These are phyloP conservation scores for Diaporthe vexans DNA, from an alignment of 2,329 filamentous ascomycete species.

Conservation along the genomic window DNA sequence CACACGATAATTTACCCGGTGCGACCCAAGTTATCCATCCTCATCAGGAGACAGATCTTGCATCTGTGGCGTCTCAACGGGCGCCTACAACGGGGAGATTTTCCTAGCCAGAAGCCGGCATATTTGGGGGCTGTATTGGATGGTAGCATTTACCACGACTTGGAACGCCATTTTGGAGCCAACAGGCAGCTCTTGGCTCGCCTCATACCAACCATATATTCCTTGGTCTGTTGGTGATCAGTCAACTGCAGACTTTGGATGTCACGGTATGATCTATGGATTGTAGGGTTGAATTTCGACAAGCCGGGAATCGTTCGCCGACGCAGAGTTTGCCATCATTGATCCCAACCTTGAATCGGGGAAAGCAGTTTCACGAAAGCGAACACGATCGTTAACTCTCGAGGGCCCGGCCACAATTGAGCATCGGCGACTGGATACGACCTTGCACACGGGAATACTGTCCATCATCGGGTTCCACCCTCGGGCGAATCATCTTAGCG, in stretches of 20 bases:
- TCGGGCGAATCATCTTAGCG: background rate
- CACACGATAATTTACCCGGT: background rate
- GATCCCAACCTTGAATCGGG: background rate
- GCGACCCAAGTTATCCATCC: background rate
- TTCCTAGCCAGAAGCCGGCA: background rate
- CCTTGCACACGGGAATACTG: background rate
- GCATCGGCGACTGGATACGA: background rate
- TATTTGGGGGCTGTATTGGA: background rate
- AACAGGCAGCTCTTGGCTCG: constrained; percentile 3
- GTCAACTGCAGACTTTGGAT: background rate
- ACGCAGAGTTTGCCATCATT: background rate
- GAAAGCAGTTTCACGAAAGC: background rate
- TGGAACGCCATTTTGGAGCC: background rate
- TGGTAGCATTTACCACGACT: too few relatives aligned
- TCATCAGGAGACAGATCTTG: background rate
- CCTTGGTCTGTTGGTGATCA: background rate
- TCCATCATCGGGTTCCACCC: background rate
- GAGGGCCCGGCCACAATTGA: background rate
- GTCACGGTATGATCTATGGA: background rate
- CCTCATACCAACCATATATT: background rate
- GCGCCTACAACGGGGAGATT: background rate
- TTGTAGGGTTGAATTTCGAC: constrained; percentile 3
- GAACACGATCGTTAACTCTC: background rate
- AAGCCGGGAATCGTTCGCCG: constrained; percentile 3
- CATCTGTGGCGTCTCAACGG: background rate